Evolutionary conservation across 2,329 filamentous ascomycete genomes (phyloP).

Genomic region (Colletotrichum camelliae): DNA sequence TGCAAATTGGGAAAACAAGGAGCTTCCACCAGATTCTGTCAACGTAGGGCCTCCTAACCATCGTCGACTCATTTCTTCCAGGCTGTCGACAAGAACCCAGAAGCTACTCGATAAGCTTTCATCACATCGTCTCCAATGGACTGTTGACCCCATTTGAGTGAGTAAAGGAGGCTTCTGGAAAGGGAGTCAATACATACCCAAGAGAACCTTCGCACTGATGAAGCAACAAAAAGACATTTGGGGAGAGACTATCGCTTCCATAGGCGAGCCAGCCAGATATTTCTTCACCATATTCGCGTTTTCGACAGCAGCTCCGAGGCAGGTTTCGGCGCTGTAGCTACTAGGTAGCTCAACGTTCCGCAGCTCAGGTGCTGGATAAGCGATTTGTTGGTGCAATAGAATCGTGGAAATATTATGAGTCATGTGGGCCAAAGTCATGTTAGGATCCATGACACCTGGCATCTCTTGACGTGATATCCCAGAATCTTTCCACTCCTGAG

Average conservation of each 20-base stretch:
- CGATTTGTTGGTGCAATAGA: constrained; percentile 51
- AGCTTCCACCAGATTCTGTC: not conserved
- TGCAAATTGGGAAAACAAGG: not conserved
- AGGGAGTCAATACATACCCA: constrained; percentile 22
- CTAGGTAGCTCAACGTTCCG: constrained; percentile 41
- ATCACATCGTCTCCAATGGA: not conserved
- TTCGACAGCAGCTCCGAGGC: constrained; percentile 47
- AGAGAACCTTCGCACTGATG: constrained; percentile 44
- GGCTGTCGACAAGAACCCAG: not conserved
- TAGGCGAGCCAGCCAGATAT: constrained; percentile 42
- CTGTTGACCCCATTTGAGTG: not conserved
- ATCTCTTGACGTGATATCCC: not conserved
- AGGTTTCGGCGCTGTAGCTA: constrained; percentile 51
- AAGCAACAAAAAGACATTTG: constrained; percentile 52
- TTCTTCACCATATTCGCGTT: constrained; percentile 49
- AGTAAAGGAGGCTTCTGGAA: not conserved
- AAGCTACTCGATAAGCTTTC: not conserved
- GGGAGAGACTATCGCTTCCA: constrained; percentile 27
- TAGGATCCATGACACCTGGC: constrained; percentile 45
- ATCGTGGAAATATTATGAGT: constrained; percentile 56
- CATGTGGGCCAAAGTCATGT: constrained; percentile 51
- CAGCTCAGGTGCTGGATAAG: constrained; percentile 38
- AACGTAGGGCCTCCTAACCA: not conserved
- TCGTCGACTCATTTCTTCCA: not conserved
- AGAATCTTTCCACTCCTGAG: constrained; percentile 40